Percentiles rank a stretch among this genome's conserved stretches.
Conservation (phyloP, 176 grass and related monocot genomes). For the Carex littledalei region DNA sequence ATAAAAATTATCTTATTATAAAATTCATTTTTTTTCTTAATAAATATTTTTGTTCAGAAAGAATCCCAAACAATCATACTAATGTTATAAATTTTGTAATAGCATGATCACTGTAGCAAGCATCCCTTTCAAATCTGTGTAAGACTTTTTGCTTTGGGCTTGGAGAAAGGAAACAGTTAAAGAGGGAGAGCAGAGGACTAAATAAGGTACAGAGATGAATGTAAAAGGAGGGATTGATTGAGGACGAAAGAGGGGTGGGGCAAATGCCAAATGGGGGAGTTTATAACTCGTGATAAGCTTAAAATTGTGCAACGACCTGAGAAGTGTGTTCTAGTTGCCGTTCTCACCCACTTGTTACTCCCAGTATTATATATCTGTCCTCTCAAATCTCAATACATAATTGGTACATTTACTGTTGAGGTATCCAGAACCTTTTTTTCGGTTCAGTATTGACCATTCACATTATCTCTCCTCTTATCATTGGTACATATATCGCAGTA, state of each 20-base stretch:
- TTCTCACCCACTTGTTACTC: background rate
- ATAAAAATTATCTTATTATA: too few relatives aligned
- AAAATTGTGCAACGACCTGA: conserved; percentile 15
- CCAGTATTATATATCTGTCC: background rate
- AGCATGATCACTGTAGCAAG: too few relatives aligned
- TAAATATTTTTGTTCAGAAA: too few relatives aligned
- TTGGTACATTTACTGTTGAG: background rate
- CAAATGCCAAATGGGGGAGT: background rate
- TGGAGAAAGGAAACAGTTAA: too few relatives aligned
- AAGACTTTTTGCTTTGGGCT: too few relatives aligned
- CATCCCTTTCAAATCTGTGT: too few relatives aligned
- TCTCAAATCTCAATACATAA: background rate
- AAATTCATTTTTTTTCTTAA: too few relatives aligned
- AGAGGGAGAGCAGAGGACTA: too few relatives aligned
- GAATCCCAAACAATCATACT: too few relatives aligned
- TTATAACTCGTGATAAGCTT: conserved; percentile 17
- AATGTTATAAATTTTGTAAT: too few relatives aligned
- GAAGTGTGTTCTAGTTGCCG: background rate
- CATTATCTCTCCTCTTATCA: background rate
- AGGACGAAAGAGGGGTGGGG: background rate
- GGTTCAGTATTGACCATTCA: background rate
- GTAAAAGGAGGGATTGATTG: background rate
- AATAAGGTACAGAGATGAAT: too few relatives aligned
- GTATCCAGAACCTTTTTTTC: background rate
- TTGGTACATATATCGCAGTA: too few relatives aligned